Percentiles rank a stretch among this genome's conserved stretches.
Evolutionary conservation across 2,329 filamentous ascomycete genomes (phyloP).

Genomic region (Exserohilum rostratum): DNA sequence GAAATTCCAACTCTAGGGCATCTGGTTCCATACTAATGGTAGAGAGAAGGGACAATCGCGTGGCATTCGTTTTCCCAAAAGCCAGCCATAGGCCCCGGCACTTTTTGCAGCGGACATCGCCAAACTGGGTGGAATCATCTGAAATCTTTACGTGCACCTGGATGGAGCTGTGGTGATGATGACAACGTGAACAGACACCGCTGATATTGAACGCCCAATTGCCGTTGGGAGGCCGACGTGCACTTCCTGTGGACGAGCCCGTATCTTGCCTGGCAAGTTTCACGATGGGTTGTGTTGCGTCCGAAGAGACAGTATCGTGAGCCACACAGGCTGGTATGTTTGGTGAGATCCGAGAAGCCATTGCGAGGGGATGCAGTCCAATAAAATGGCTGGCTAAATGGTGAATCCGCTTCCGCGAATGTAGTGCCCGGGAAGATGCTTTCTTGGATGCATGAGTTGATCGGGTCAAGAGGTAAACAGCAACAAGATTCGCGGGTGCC

Average conservation of each 20-base stretch:
- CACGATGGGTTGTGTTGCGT: not conserved
- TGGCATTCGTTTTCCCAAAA: slow-evolving; percentile 31
- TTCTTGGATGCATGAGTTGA: slow-evolving; percentile 15
- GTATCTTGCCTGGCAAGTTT: slow-evolving; percentile 21
- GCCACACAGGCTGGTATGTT: not conserved
- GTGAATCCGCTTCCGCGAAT: slow-evolving; percentile 9
- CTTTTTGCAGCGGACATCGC: slow-evolving; percentile 29
- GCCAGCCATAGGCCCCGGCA: slow-evolving; percentile 35
- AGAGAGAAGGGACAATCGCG: slow-evolving; percentile 34
- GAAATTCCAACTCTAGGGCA: slow-evolving; percentile 21
- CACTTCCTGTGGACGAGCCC: slow-evolving; percentile 27
- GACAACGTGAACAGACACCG: slow-evolving; percentile 38
- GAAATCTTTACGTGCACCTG: slow-evolving; percentile 25
- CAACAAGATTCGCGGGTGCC: not conserved
- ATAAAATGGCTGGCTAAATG: slow-evolving; percentile 2
- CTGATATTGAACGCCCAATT: slow-evolving; percentile 30
- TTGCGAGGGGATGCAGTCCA: not conserved
- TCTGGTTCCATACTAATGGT: slow-evolving; percentile 25
- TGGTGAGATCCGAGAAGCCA: slow-evolving; percentile 9
- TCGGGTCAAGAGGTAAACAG: slow-evolving; percentile 3
- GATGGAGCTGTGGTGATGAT: slow-evolving; percentile 34
- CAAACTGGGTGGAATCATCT: slow-evolving; percentile 16
- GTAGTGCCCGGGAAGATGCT: slow-evolving; percentile 3
- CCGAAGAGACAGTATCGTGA: not conserved
- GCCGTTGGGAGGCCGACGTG: slow-evolving; percentile 22